Evolutionary conservation across 2,329 filamentous ascomycete genomes (phyloP), one percentile per base, ranked within the genome.

Genomic region (Pseudogymnoascus sp.): DNA sequence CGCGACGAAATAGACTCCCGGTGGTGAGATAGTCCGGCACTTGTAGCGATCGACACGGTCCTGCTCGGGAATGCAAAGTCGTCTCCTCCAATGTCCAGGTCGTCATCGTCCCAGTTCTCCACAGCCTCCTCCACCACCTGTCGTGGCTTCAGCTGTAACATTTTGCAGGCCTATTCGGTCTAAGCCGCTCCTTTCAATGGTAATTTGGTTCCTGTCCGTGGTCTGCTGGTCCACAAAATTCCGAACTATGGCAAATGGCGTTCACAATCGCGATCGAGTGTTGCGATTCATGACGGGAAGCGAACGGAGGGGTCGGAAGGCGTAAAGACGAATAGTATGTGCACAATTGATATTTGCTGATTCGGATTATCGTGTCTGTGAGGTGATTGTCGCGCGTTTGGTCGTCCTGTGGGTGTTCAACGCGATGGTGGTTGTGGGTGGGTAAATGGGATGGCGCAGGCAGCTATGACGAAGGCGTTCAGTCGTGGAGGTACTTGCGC

Each of bases 1-100:
- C 90, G 89, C 64, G 90, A 96, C 1, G 93, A 96, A 63, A 89
- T 85, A 16, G 89, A 92, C 70, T 92, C 89, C 67, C 90, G 85
- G 65, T 85, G 83, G 66, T 85, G 82, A 16, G 50, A 59, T 16
- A 59, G 50, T 65, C 77, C 77, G 37, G 77, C 72, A 38, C 76
- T 78, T 28, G 81, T 80, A 43, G 70, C 70, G 35, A 71, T 41
- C n/a, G 72, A 74, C 60, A 70, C 69, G 40, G 40, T 35, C 14
- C 60, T 61, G 72, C 80, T 83, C 69, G 81, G 79, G 67, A 87
- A 83, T 62, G 79, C 81, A 68, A 89, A 76, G 76, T 90, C 80
- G 68, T 90, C 87, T 62, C 82, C 82, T 19, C 89, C 87, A 70
- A 90, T 85, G 68, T 88, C 78, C 70, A 91, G 87, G 75, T 89